phyloP scores from a whole-genome alignment of 2,329 filamentous ascomycete genomes.

The Fusarium proliferatum region DNA sequence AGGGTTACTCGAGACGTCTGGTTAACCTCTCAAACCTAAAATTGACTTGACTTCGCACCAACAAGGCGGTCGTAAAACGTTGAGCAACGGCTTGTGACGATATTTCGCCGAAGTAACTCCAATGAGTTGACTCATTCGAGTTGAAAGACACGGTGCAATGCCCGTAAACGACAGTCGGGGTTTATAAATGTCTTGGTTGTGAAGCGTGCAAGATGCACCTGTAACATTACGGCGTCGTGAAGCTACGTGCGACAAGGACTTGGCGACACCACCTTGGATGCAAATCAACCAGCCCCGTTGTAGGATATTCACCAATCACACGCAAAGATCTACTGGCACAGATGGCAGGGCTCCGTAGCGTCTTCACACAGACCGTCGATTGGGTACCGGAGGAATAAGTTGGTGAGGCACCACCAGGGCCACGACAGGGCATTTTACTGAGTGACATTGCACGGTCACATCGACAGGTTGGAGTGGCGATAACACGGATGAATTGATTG shows the following conservation, averaged over 20 bases:
- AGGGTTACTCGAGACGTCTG: neutral
- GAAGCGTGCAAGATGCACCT: conserved; percentile 18
- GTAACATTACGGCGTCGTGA: conserved; percentile 29
- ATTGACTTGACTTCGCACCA: conserved; percentile 15
- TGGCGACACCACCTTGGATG: conserved; percentile 29
- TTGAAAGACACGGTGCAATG: neutral
- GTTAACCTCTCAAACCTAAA: conserved; percentile 22
- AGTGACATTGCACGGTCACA: conserved; percentile 21
- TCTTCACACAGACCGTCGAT: conserved; percentile 35
- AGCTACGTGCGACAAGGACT: conserved; percentile 33
- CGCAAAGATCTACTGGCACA: neutral
- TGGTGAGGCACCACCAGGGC: conserved; percentile 21
- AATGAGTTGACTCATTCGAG: neutral
- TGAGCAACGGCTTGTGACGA: neutral
- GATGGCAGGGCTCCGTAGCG: conserved; percentile 23
- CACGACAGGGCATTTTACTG: conserved; percentile 7
- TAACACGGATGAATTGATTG: conserved; percentile 10
- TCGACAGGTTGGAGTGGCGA: conserved; percentile 32
- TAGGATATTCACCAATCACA: conserved; percentile 23
- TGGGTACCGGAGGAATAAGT: conserved; percentile 27
- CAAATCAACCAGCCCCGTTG: conserved; percentile 1
- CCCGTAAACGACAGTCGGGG: neutral
- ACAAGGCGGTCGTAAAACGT: neutral
- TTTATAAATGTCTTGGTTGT: neutral
- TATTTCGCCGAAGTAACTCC: neutral